Conservation (phyloP, 106 monocot species). For the Iris macrosiphon region DNA sequence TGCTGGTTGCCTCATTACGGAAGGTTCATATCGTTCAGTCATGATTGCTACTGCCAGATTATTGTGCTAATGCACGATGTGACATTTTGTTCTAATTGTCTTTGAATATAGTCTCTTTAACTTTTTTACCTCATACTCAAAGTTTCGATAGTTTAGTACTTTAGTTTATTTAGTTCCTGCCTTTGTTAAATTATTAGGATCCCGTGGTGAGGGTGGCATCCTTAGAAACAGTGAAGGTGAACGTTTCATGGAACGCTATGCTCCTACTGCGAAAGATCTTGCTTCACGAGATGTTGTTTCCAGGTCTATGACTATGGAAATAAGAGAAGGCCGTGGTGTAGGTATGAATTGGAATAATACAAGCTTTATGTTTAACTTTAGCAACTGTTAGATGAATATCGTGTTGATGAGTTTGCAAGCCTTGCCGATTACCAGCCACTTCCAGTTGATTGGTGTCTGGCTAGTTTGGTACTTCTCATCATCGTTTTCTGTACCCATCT, state of each 20-base stretch:
- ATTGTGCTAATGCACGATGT: too few species aligned
- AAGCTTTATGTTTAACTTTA: not conserved
- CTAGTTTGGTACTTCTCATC: too few species aligned
- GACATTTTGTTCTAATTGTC: too few species aligned
- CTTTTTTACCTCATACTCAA: not conserved
- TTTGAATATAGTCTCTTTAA: too few species aligned
- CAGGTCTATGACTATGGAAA: constrained; percentile 99
- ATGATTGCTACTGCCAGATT: too few species aligned
- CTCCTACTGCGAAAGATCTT: constrained; percentile 96
- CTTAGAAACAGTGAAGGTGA: constrained; percentile 99
- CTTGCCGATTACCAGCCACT: too few species aligned
- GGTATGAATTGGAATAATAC: constrained; percentile 32
- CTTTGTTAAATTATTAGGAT: constrained; percentile 37
- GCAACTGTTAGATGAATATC: too few species aligned
- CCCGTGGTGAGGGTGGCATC: constrained; percentile 97
- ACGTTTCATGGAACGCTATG: constrained; percentile 98
- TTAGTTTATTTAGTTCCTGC: not conserved
- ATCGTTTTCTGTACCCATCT: too few species aligned
- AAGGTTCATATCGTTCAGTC: constrained; percentile 39
- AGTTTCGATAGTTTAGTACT: not conserved
- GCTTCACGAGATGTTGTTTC: constrained; percentile 98
- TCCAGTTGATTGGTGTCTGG: too few species aligned
- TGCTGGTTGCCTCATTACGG: constrained; percentile 97
- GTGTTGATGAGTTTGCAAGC: too few species aligned
- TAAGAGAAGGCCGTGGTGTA: constrained; percentile 95